A percentile compares a stretch with the other conserved stretches of the same genome.
Evolutionary conservation across 1,284 basidiomycete species (phyloP).

Genomic region (Ceratobasidium sp.): DNA sequence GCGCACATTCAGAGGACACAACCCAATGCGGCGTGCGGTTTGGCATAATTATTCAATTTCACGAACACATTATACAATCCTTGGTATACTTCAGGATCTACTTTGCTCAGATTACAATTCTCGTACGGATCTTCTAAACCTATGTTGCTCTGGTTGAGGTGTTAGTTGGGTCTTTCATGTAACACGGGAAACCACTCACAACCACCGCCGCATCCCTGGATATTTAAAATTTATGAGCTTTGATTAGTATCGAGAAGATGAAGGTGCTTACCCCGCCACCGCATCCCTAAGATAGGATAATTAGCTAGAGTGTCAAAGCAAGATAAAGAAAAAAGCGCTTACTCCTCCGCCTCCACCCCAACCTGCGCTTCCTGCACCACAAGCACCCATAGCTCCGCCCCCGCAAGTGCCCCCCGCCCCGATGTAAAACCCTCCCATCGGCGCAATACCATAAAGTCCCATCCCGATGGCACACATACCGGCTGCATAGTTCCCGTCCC

Average conservation of each 20-base stretch:
- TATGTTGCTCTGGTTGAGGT: too few relatives aligned
- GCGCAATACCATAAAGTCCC: conserved; percentile 12
- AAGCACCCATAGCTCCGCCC: conserved; percentile 2
- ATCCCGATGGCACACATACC: conserved; percentile 25
- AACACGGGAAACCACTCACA: neutral
- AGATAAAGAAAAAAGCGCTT: neutral
- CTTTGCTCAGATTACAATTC: too few relatives aligned
- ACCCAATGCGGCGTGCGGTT: too few relatives aligned
- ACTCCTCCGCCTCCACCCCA: neutral
- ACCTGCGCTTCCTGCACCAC: neutral
- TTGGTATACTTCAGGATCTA: too few relatives aligned
- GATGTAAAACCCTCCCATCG: conserved; percentile 21
- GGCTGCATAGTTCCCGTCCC: conserved; percentile 20
- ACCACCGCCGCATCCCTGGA: neutral
- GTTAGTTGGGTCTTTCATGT: neutral
- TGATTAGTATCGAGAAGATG: neutral
- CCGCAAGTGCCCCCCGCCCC: neutral
- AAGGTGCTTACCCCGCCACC: neutral
- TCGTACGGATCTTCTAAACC: too few relatives aligned
- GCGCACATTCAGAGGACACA: too few relatives aligned
- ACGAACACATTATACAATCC: too few relatives aligned
- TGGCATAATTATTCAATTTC: too few relatives aligned
- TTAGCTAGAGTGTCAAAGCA: neutral
- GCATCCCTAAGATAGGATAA: neutral
- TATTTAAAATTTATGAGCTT: neutral